Base-by-base conservation (phyloP, 805 yeast species). In the Sugiyamaella valdiviana region DNA sequence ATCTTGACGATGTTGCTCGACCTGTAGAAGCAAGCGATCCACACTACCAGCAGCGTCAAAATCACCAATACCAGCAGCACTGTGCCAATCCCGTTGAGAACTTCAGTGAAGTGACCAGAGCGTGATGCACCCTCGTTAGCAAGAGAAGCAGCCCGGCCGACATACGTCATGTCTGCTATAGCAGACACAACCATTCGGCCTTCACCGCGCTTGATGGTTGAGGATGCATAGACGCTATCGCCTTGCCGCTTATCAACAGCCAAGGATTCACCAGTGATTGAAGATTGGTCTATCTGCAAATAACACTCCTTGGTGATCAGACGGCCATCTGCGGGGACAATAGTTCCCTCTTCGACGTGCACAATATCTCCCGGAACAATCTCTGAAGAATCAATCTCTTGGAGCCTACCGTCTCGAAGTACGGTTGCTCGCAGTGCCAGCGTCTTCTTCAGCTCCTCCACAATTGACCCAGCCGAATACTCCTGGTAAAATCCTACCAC, bases 391-490 rank as follows among this genome's bases (percentile, higher is more conserved):
- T 81, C 82, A 58, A 87, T 71, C 74, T 87, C 95, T 60, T 77
- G 70, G 55, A 83, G 68, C 54, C 76, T 72, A 72, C 95, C 91
- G 68, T 87, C 82, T 76, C 96, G 82, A 65, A 89, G 74, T 61
- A 86, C 89, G 57, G 76, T 72, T 61, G 96, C 96, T 69, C 87
- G 69, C 78, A 87, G 85, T 57, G 96, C 96, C 64, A 89, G 76
- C 63, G 96, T 87, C 75, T 89, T 90, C 78, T 89, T 90, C 75
- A 89, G 81, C 72, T 89, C 96, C 51, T 88, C 96, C 61, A 89
- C 96, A 78, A 89, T 89, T 55, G 96, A 88, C 77, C 96, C 96
- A 58, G 97, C 97, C 75, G 89, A 96, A 84, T 75, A 90, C 74
- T 89, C 97, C 77, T 89, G 97, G 61, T 87, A 77, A 82, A 89